phyloP scores from a whole-genome alignment of 2,329 filamentous ascomycete species.

The Cladosporium sp. region DNA sequence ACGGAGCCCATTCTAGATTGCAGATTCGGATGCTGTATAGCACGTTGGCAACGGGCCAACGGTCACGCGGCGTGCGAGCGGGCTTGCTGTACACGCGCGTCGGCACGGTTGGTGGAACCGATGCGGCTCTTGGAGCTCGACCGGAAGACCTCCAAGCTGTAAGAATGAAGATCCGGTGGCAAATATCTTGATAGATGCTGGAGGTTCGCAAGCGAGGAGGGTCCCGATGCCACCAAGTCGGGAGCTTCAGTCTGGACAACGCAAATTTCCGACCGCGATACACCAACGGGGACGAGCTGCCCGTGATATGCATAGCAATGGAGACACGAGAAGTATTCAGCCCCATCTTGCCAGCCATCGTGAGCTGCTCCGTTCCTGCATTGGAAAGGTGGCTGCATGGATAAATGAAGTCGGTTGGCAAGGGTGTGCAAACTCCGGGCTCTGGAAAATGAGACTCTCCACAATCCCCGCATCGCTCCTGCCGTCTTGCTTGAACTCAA shows the following conservation, averaged over 20 bases:
- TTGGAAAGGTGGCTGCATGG: slow-evolving; percentile 16
- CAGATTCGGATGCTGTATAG: slow-evolving; percentile 4
- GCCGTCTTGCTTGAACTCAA: neutral
- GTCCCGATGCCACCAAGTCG: neutral
- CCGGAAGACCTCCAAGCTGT: neutral
- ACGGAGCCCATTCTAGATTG: slow-evolving; percentile 8
- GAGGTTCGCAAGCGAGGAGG: neutral
- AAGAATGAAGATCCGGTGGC: neutral
- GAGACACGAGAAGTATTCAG: neutral
- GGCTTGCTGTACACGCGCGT: neutral
- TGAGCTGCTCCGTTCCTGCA: slow-evolving; percentile 15
- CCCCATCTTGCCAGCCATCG: neutral
- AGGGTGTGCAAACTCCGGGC: too few relatives aligned
- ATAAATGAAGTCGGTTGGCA: slow-evolving; percentile 6
- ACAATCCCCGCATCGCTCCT: slow-evolving; percentile 9
- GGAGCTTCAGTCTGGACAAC: neutral
- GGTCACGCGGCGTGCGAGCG: slow-evolving; percentile 1
- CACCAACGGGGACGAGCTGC: neutral
- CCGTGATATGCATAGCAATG: neutral
- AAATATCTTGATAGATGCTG: neutral
- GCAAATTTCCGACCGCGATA: neutral
- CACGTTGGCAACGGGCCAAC: slow-evolving; percentile 15
- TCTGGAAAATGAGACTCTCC: slow-evolving; percentile 8
- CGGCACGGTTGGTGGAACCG: neutral
- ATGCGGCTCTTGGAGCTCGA: neutral